These are phyloP conservation scores for Amauroascus verrucosus DNA, from an alignment of 2,329 filamentous ascomycete species.

Conservation along the genomic window DNA sequence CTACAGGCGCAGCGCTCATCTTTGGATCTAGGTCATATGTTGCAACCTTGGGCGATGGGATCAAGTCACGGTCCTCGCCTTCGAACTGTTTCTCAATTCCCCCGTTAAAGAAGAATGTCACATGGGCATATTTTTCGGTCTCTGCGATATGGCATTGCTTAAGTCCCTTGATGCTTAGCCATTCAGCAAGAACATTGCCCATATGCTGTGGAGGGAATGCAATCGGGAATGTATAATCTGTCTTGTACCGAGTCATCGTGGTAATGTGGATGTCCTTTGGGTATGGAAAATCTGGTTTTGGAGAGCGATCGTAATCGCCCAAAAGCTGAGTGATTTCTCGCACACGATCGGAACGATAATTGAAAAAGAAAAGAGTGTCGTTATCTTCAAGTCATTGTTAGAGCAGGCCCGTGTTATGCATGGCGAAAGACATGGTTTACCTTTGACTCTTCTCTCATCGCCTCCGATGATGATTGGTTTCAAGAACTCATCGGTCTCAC, in stretches of 20 bases:
- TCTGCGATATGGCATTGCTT: slow-evolving; percentile 95
- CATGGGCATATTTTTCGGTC: slow-evolving; percentile 98
- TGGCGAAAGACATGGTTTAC: slow-evolving; percentile 36
- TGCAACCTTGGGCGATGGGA: slow-evolving; percentile 85
- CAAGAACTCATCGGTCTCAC: slow-evolving; percentile 93
- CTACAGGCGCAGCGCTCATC: slow-evolving; percentile 89
- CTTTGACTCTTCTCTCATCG: slow-evolving; percentile 73
- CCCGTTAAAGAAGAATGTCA: slow-evolving; percentile 99
- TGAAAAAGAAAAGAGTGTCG: slow-evolving; percentile 99
- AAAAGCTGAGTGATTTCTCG: slow-evolving; percentile 92
- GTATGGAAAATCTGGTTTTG: slow-evolving; percentile 82
- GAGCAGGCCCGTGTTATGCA: background rate
- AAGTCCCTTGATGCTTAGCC: slow-evolving; percentile 76
- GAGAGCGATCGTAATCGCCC: slow-evolving; percentile 83
- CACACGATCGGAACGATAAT: slow-evolving; percentile 97
- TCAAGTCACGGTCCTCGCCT: slow-evolving; percentile 84
- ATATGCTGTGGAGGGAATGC: slow-evolving; percentile 92
- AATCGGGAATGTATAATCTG: slow-evolving; percentile 80
- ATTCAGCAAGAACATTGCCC: slow-evolving; percentile 97
- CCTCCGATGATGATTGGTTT: slow-evolving; percentile 94
- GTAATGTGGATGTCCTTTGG: slow-evolving; percentile 78
- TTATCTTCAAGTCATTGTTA: slow-evolving; percentile 47
- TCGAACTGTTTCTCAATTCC: slow-evolving; percentile 94
- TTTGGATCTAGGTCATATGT: slow-evolving; percentile 92
- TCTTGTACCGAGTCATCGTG: slow-evolving; percentile 99